Evolutionary conservation across 768 basidiomycete genomes (phyloP), one percentile per base, ranked within the genome.

Genomic region (Collybiopsis luxurians): DNA sequence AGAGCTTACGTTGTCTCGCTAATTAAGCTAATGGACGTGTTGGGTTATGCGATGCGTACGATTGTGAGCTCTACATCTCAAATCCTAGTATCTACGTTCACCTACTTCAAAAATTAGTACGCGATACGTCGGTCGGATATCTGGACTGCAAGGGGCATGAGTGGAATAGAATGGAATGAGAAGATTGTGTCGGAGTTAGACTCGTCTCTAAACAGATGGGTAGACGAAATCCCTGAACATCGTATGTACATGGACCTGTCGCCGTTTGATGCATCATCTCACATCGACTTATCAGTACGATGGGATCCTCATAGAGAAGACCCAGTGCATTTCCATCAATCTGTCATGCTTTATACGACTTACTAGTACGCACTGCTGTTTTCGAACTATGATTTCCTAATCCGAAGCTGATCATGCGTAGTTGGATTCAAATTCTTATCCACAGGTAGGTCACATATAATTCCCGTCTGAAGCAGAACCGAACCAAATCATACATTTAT

Each of bases 121-220:
- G 26, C 56, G 40, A 62, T 73, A 1, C 44, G 46, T 24, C 39
- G 53, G 28, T 39, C 52, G 10, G 53, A 55, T 7, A 40, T 58
- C 9, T 54, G 54, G 43, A 13, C 45, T 38, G 44, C 30, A 21
- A 47, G 42, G 48, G 46, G 38, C 9, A 2, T 50, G 56, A 49
- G 46, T 4, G 48, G 36, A 27, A n/a, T 19, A 4, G 71, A 84
- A 55, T 90, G 84, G 70, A 85, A 87, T 53, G 79, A 86, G 53
- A 79, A 81, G 38, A 78, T 85, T 21, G 83, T 92, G 4, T 79
- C 82, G 7, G 87, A 90, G 55, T 75, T 92, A 3, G 90, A 92
- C 70, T 85, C 86, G 3, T 81, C 83, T 2, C 71, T 92, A 64
- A 90, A 92, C 61, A 78, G 81, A n/a, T 92, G 90, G 90, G 78